Evolutionary conservation across 1,284 basidiomycete genomes (phyloP).

Genomic region (Macrocystidia cucumis): DNA sequence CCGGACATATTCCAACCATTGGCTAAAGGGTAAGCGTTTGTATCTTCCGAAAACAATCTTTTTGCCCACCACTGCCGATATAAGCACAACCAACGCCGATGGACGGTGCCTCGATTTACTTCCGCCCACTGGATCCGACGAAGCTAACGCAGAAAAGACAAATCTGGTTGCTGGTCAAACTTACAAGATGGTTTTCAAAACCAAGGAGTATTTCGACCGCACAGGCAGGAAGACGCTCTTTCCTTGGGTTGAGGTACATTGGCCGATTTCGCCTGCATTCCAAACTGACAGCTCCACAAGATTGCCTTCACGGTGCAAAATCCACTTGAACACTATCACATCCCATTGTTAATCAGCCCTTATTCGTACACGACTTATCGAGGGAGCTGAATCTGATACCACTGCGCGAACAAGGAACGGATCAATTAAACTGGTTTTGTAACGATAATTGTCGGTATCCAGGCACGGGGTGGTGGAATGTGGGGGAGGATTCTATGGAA

Average conservation of each 20-base stretch:
- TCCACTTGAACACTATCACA: conserved; percentile 80
- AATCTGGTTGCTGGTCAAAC: conserved; percentile 42
- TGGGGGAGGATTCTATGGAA: no score
- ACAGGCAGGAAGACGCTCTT: conserved; percentile 70
- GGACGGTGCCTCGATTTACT: conserved; percentile 75
- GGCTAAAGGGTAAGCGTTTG: conserved; percentile 45
- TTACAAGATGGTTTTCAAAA: conserved; percentile 85
- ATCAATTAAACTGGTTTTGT: no score
- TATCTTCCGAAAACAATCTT: conserved; percentile 2
- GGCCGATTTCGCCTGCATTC: conserved; percentile 1
- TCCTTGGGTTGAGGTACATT: conserved; percentile 76
- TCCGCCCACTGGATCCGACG: conserved; percentile 38
- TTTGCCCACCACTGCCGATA: background rate
- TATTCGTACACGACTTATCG: conserved; percentile 91
- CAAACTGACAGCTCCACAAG: conserved; percentile 28
- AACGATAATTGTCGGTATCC: no score
- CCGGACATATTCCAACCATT: conserved; percentile 41
- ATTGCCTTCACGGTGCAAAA: conserved; percentile 69
- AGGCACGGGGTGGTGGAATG: conserved; percentile 14
- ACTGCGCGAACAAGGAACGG: no score
- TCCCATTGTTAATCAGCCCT: conserved; percentile 87
- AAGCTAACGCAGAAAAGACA: conserved; percentile 31
- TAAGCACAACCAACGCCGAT: conserved; percentile 72
- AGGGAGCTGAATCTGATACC: conserved; percentile 63
- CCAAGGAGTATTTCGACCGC: conserved; percentile 73